Conservation (phyloP, 345 rosid genomes). For the Lagerstroemia speciosa region DNA sequence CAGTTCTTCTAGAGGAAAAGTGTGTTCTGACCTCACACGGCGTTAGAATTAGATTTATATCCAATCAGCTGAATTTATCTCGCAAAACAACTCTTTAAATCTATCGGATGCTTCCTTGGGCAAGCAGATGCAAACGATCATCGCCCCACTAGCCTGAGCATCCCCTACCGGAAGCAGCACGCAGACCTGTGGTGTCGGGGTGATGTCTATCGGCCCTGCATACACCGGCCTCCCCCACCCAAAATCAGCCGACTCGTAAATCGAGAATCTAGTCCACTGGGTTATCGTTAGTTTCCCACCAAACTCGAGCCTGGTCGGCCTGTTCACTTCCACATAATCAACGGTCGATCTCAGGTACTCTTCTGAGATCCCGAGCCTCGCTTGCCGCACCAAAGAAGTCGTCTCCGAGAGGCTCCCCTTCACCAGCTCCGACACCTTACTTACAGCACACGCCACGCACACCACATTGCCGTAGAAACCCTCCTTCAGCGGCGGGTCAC, state of each 20-base stretch:
- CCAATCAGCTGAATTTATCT: constrained; percentile 21
- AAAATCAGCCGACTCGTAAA: constrained; percentile 75
- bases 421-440: constrained; percentile 45
- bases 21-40: background rate
- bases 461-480: constrained; percentile 82
- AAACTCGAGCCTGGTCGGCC: constrained; percentile 75
- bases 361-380: constrained; percentile 55
- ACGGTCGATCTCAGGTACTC: constrained; percentile 65
- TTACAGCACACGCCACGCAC: constrained; percentile 70
- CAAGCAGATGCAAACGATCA: constrained; percentile 74
- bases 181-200: constrained; percentile 89
- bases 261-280: constrained; percentile 82
- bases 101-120: constrained; percentile 46
- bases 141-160: constrained; percentile 39
- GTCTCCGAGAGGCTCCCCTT: constrained; percentile 40
- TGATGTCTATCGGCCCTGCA: constrained; percentile 81
- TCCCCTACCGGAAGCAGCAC: constrained; percentile 70
- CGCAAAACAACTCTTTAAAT: constrained; percentile 40
- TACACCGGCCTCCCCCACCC: constrained; percentile 85
- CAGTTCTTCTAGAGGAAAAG: no score
- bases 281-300: constrained; percentile 85
- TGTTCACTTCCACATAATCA: constrained; percentile 54
- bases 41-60: no score
- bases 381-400: constrained; percentile 48
- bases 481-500: constrained; percentile 40